Evolutionary conservation across 164 flowering plant genomes (phyloP), one percentile per base, ranked within the genome.

Genomic region (Dillenia turbinata): DNA sequence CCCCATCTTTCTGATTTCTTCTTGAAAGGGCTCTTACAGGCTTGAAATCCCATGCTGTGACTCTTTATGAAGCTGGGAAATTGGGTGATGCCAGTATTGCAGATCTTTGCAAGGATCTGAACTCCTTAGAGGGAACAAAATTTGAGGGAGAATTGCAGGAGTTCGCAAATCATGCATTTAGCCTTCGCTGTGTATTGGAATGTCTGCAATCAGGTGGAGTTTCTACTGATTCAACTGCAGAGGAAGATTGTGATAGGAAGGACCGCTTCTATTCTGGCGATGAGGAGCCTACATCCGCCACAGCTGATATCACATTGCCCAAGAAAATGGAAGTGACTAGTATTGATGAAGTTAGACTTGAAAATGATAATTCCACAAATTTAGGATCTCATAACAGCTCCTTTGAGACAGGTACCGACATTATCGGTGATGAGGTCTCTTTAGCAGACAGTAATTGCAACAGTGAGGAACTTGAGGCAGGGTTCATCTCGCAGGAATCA

Each of bases 81-180:
- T 65, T 94, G 49, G 96, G 92, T 59, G 89, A 94, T 83, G 83
- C 90, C 57, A 87, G 96, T 77, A 89, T 94, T 71, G 74, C 86
- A 52, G 97, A 94, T 77, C 96, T 94, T 64, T 94, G 99, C 74
- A 82, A 83, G 78, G 99, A 94, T 71, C 82, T 94, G 59, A 73
- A 86, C 57, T 77, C 95, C 56, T 72, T 94, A 53, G 96, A 91
- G 74, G 99, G 97, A 66, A 71, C 93, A 51, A 94, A 88, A 79
- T 94, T 91, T 77, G 99, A 94, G 81, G 99, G 99, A 51, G 99
- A 91, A 64, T 57, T 94, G 64, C 99, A 94, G 77, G 99, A 94
- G 76, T 94, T 94, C 72, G 97, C 99, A 52, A 89, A 94, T 74
- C 99, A 94, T 81, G 97, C 93, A 65, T 89, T 77, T 66, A 89